Evolutionary conservation across 768 basidiomycete genomes (phyloP).

Genomic region (Pholiota molesta): DNA sequence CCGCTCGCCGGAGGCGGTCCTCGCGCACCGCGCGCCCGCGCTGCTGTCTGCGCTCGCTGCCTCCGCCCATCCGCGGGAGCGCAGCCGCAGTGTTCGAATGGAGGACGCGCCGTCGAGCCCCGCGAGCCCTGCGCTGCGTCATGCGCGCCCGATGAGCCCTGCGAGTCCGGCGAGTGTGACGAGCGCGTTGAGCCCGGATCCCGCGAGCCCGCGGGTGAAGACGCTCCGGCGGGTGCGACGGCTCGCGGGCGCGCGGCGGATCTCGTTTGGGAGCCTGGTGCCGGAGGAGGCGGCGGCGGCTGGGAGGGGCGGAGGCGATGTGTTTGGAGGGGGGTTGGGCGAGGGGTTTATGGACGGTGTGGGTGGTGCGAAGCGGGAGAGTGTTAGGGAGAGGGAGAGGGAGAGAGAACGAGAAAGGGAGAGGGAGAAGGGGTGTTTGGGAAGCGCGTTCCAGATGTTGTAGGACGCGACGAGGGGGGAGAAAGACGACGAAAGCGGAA

Average conservation of each 20-base stretch:
- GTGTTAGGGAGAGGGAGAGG: constrained; percentile 21
- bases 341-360: neutral
- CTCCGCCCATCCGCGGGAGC: neutral
- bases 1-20: neutral
- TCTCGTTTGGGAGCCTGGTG: constrained; percentile 64
- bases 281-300: constrained; percentile 42
- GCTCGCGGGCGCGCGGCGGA: constrained; percentile 53
- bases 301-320: constrained; percentile 26
- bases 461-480: constrained; percentile 1
- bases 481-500: neutral
- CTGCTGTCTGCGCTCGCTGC: constrained; percentile 1
- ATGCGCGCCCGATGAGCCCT: neutral
- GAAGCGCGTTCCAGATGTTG: constrained; percentile 62
- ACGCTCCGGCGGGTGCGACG: constrained; percentile 56
- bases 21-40: neutral
- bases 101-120: neutral
- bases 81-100: neutral
- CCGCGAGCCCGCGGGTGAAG: constrained; percentile 10
- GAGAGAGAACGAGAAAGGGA: constrained; percentile 22
- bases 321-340: neutral
- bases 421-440: constrained; percentile 42
- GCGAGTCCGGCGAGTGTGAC: neutral
- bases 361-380: constrained; percentile 30
- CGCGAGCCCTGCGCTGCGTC: neutral
- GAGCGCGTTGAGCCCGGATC: constrained; percentile 7